Conservation (phyloP, 768 basidiomycete genomes). For the Xerocomus brunneocitrinus region DNA sequence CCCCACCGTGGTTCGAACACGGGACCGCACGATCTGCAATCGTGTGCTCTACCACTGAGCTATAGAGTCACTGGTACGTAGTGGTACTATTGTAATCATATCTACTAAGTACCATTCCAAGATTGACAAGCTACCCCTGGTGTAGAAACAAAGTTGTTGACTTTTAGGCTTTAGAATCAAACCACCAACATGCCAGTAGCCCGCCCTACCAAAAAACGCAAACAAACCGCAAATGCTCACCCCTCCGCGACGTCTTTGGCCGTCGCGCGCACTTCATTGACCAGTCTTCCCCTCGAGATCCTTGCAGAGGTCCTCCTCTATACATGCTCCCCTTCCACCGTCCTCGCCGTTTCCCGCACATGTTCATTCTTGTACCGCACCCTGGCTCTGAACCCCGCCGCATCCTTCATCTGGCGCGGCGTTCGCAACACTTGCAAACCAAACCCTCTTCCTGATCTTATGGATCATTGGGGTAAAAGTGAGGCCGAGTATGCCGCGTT, state of each 20-base stretch:
- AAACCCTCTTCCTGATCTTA: conserved; percentile 40
- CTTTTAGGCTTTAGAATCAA: too few species aligned
- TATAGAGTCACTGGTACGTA: conserved; percentile 21
- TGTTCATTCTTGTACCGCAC: conserved; percentile 50
- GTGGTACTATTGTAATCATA: too few species aligned
- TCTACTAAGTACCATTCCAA: too few species aligned
- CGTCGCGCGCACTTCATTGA: conserved; percentile 2
- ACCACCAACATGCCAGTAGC: neutral
- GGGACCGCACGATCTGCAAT: conserved; percentile 56
- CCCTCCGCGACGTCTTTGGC: neutral
- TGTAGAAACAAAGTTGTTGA: too few species aligned
- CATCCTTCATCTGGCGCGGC: conserved; percentile 56
- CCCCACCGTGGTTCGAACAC: conserved; percentile 53
- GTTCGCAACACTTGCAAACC: conserved; percentile 39
- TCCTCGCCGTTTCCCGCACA: conserved; percentile 56
- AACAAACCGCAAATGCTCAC: neutral
- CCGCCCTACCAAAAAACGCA: conserved; percentile 9
- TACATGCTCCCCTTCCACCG: conserved; percentile 48
- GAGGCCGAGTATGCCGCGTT: conserved; percentile 64
- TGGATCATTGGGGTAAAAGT: conserved; percentile 33
- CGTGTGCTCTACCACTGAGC: conserved; percentile 55
- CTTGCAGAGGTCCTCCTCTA: conserved; percentile 56
- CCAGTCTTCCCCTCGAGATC: conserved; percentile 55
- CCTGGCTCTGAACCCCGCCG: conserved; percentile 40
- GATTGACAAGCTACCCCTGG: too few species aligned